phyloP scores from a whole-genome alignment of 1,284 basidiomycete species.

The Heliocybe sulcata region DNA sequence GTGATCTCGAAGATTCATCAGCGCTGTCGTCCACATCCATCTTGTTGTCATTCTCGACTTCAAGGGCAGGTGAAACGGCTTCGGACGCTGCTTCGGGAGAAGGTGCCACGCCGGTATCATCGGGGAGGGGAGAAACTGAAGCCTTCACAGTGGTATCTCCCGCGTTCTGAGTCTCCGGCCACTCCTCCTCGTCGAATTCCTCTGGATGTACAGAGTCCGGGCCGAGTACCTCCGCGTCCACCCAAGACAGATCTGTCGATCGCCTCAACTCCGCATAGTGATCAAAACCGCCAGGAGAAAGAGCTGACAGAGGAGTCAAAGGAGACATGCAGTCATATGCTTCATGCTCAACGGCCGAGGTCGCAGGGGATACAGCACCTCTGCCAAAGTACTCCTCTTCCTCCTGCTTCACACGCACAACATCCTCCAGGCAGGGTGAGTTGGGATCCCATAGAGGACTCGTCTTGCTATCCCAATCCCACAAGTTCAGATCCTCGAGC shows the following conservation, averaged over 20 bases:
- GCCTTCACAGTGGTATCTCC: constrained; percentile 16
- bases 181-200: constrained; percentile 35
- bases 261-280: constrained; percentile 6
- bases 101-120: not conserved
- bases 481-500: constrained; percentile 36
- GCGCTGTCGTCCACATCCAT: too few species aligned
- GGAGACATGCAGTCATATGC: constrained; percentile 7
- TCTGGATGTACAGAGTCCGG: constrained; percentile 38
- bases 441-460: constrained; percentile 1
- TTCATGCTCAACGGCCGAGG: not conserved
- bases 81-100: not conserved
- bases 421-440: constrained; percentile 14
- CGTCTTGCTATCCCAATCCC: constrained; percentile 29
- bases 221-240: constrained; percentile 40
- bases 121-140: not conserved
- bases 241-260: constrained; percentile 28
- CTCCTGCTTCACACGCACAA: constrained; percentile 24
- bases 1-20: not conserved
- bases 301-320: constrained; percentile 15
- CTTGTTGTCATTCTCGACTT: not conserved
- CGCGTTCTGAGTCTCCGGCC: constrained; percentile 14
- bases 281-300: constrained; percentile 2
- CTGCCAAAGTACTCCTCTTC: constrained; percentile 17
- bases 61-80: not conserved
- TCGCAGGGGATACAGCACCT: constrained; percentile 11